A percentile compares a stretch with the other conserved stretches of the same genome.
phyloP scores from a whole-genome alignment of 306 rosid species.

The Vigna hirtella region DNA sequence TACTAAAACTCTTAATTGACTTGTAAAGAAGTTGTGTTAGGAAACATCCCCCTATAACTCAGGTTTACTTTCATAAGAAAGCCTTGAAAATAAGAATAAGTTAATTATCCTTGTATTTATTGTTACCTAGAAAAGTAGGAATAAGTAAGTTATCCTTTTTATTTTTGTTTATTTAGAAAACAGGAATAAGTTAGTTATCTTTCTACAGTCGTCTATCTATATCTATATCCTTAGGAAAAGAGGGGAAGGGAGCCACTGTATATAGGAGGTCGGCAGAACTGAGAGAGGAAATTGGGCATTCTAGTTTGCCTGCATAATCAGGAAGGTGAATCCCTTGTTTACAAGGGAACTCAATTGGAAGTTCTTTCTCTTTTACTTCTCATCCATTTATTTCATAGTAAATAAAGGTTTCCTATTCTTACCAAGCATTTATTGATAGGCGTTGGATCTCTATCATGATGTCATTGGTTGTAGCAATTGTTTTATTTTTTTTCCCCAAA shows the following conservation, averaged over 20 bases:
- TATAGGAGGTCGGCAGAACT: background rate
- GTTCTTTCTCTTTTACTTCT: background rate
- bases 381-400: background rate
- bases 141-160: background rate
- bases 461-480: conserved; percentile 27
- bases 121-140: background rate
- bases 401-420: background rate
- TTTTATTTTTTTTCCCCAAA: conserved; percentile 9
- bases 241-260: background rate
- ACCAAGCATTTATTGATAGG: background rate
- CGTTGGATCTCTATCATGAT: background rate
- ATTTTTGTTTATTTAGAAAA: background rate
- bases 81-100: background rate
- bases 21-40: background rate
- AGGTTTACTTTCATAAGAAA: background rate
- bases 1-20: conserved; percentile 14
- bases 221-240: background rate
- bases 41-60: background rate
- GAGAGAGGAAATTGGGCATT: background rate
- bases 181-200: background rate
- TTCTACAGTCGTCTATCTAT: background rate
- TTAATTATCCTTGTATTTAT: background rate
- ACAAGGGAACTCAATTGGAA: background rate
- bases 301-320: background rate
- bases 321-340: background rate